Base-by-base conservation (phyloP, 176 grass and related monocot genomes). In the Aechmea fasciata region DNA sequence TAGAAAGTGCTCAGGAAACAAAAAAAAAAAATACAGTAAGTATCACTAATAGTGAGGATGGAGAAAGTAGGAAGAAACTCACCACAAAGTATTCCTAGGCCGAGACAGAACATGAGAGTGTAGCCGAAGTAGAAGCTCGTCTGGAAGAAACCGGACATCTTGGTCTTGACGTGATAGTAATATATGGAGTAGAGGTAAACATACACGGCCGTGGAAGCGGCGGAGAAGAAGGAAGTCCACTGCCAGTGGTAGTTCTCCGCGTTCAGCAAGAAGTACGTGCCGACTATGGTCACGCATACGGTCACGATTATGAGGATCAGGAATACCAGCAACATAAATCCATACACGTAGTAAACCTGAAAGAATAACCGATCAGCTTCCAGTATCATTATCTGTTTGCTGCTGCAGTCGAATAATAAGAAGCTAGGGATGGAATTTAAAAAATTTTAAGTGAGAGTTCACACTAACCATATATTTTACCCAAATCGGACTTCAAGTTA, bases 221-320 rank as follows among this genome's bases (percentile, higher is more conserved):
- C 92, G 13, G 92, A 96, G 72, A 96, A 89, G 83, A 96, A 96
- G 63, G 92, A 96, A 67, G 88, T 96, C 92, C 92, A 96, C 53
- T 96, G 88, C 92, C 88, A 96, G 51, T 96, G 92, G 59, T 96
- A 91, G 53, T 96, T 96, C 83, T 96, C 92, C 11, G 85, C 92
- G 48, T 96, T 96, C 71, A 96, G 78, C 78, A 96, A 78, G 78
- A 96, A 96, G 80, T 96, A 96, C 75, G 92, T 91, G 24, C 92
- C 85, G 13, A 96, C 92, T 51, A 96, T 89, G 24, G 92, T 96
- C 68, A 96, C 92, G 74, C 92, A 96, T 18, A 96, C 75, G 29
- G 92, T 91, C 52, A 96, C 92, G 75, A 91, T 87, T 62, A 96
- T 71, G 71, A 96, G 86, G 78, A 96, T 96, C 50, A 96, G 62